A percentile compares a stretch with the other conserved stretches of the same genome.
Conservation (phyloP, 2,329 filamentous ascomycete species). For the Arachnomyces sp. region DNA sequence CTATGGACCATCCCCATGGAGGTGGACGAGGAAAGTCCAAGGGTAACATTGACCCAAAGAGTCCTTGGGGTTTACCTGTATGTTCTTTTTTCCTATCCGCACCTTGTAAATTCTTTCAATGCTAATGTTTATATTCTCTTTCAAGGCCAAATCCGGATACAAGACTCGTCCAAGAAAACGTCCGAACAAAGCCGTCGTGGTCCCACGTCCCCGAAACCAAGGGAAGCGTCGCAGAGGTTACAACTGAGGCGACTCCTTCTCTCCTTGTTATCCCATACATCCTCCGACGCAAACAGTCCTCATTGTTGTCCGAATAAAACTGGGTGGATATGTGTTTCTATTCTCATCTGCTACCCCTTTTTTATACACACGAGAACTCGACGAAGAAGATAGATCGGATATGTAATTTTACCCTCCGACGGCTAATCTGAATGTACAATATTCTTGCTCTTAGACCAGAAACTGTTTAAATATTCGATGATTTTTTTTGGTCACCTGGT, state of each 20-base stretch:
- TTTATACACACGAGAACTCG: too few relatives aligned
- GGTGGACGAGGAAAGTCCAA: constrained; percentile 99
- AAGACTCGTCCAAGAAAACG: constrained; percentile 88
- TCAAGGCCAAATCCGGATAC: constrained; percentile 55
- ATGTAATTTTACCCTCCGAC: too few relatives aligned
- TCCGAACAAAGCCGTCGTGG: constrained; percentile 84
- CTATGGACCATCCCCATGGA: constrained; percentile 95
- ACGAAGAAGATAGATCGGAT: too few relatives aligned
- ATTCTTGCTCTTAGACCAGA: too few relatives aligned
- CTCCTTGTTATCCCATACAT: constrained; percentile 6
- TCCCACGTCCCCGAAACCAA: constrained; percentile 76
- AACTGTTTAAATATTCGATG: too few relatives aligned
- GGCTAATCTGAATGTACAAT: too few relatives aligned
- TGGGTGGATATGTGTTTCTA: too few relatives aligned
- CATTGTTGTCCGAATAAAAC: too few relatives aligned
- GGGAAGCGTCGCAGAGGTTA: constrained; percentile 72
- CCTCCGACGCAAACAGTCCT: constrained; percentile 2
- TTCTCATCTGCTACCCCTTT: too few relatives aligned
- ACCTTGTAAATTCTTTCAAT: constrained; percentile 1
- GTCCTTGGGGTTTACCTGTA: constrained; percentile 93
- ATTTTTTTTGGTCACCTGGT: too few relatives aligned
- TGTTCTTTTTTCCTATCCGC: constrained; percentile 33
- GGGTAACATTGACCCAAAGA: constrained; percentile 91
- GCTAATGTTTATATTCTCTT: constrained; percentile 4
- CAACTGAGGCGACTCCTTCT: constrained; percentile 30